A percentile compares a stretch with the other conserved stretches of the same genome.
phyloP scores from a whole-genome alignment of 345 rosid species.

The Carallia pectinifolia region DNA sequence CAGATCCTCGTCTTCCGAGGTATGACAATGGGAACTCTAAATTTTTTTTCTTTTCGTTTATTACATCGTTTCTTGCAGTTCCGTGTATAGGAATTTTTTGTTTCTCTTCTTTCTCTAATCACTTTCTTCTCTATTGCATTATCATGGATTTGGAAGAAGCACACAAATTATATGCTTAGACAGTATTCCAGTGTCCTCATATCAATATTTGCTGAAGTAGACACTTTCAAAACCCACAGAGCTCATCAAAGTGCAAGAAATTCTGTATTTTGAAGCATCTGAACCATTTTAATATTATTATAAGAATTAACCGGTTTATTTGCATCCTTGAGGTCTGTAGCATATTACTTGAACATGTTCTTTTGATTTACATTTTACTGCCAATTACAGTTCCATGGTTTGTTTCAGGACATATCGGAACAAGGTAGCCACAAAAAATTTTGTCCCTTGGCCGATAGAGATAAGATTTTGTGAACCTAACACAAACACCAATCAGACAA shows the following conservation, averaged over 20 bases:
- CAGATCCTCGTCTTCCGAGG: constrained; percentile 90
- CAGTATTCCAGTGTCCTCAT: neutral
- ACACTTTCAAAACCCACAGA: too few relatives aligned
- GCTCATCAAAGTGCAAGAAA: too few relatives aligned
- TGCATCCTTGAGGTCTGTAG: too few relatives aligned
- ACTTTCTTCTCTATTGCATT: neutral
- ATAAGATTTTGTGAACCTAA: constrained; percentile 86
- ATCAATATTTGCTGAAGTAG: too few relatives aligned
- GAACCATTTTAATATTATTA: too few relatives aligned
- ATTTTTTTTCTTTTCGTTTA: neutral
- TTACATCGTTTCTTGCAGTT: neutral
- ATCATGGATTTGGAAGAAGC: neutral
- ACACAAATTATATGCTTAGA: neutral
- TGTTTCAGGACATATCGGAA: constrained; percentile 81
- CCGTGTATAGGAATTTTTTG: neutral
- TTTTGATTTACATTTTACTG: too few relatives aligned
- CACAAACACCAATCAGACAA: constrained; percentile 67
- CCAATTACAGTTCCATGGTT: constrained; percentile 10
- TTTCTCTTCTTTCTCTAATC: neutral
- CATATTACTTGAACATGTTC: too few relatives aligned
- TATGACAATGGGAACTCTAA: constrained; percentile 19
- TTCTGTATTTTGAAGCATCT: too few relatives aligned
- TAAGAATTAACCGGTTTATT: too few relatives aligned
- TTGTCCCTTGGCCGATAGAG: constrained; percentile 95
- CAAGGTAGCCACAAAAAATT: constrained; percentile 63